Percentiles rank a stretch among this genome's conserved stretches.
Evolutionary conservation across 352 stramenopile species (phyloP).

Genomic region (Discostella stelligera): DNA sequence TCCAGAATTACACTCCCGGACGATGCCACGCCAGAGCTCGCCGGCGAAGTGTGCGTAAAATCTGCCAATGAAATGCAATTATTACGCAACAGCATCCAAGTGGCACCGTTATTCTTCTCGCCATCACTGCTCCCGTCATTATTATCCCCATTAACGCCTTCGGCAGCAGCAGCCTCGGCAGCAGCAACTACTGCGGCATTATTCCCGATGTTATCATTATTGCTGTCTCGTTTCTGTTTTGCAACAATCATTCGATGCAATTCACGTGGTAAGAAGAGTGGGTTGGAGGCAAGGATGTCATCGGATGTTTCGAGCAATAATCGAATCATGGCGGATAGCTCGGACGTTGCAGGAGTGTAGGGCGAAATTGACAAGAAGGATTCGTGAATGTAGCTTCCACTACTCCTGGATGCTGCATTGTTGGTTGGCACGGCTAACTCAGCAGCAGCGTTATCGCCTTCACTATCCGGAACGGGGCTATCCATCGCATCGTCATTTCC

Average conservation of each 20-base stretch:
- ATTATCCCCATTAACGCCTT: conserved; percentile 3
- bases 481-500: not conserved
- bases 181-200: not conserved
- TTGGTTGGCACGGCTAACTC: not conserved
- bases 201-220: conserved; percentile 1
- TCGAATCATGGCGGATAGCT: conserved; percentile 42
- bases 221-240: not conserved
- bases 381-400: conserved; percentile 31
- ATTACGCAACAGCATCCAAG: conserved; percentile 39
- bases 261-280: conserved; percentile 40
- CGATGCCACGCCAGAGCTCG: not conserved
- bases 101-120: not conserved
- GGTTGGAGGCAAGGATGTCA: conserved; percentile 30
- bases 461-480: not conserved
- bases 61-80: conserved; percentile 30
- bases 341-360: conserved; percentile 30
- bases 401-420: not conserved
- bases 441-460: not conserved
- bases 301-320: conserved; percentile 47
- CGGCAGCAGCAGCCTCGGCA: not conserved
- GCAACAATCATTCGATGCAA: conserved; percentile 41
- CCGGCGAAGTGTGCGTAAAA: not conserved
- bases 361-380: conserved; percentile 48
- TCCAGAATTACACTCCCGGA: not conserved
- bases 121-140: conserved; percentile 5